Evolutionary conservation across 2,329 filamentous ascomycete genomes (phyloP).

Genomic region (Aspergillus ochraceoroseus): DNA sequence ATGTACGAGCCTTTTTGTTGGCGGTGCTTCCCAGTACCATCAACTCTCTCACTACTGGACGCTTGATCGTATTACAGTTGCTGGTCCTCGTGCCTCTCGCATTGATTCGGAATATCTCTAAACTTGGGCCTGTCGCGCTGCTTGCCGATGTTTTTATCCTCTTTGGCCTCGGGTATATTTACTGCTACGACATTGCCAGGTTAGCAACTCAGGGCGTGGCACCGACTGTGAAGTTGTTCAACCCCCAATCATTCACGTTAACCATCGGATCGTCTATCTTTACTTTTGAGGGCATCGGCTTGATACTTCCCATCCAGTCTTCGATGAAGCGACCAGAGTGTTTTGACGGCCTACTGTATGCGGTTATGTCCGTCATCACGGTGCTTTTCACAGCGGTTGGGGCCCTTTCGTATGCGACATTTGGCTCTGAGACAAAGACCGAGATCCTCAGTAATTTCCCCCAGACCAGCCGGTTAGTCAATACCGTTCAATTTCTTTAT

Average conservation of each 20-base stretch:
- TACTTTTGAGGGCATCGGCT: slow-evolving; percentile 91
- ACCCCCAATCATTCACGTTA: slow-evolving; percentile 81
- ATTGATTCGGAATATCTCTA: slow-evolving; percentile 88
- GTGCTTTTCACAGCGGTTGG: slow-evolving; percentile 84
- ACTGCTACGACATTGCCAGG: slow-evolving; percentile 86
- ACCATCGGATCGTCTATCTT: slow-evolving; percentile 98
- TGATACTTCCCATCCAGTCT: slow-evolving; percentile 94
- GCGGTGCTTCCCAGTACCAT: slow-evolving; percentile 52
- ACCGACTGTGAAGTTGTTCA: slow-evolving; percentile 84
- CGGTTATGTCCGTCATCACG: slow-evolving; percentile 91
- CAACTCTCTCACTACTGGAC: slow-evolving; percentile 51
- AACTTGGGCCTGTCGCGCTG: slow-evolving; percentile 85
- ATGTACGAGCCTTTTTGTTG: slow-evolving; percentile 61
- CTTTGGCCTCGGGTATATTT: slow-evolving; percentile 81
- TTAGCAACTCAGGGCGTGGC: slow-evolving; percentile 63
- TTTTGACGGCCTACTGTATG: slow-evolving; percentile 78
- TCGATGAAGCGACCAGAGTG: slow-evolving; percentile 86
- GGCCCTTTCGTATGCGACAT: slow-evolving; percentile 87
- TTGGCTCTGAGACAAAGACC: slow-evolving; percentile 87
- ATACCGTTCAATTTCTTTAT: slow-evolving; percentile 90
- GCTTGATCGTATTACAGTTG: slow-evolving; percentile 74
- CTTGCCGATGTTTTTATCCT: slow-evolving; percentile 91
- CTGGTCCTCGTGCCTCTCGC: slow-evolving; percentile 87
- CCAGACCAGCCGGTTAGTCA: slow-evolving; percentile 87
- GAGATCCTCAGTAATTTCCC: slow-evolving; percentile 92